Percentiles rank a stretch among this genome's conserved stretches.
Evolutionary conservation across 257 asterid species (phyloP).

Genomic region (Pogostemon cablin): DNA sequence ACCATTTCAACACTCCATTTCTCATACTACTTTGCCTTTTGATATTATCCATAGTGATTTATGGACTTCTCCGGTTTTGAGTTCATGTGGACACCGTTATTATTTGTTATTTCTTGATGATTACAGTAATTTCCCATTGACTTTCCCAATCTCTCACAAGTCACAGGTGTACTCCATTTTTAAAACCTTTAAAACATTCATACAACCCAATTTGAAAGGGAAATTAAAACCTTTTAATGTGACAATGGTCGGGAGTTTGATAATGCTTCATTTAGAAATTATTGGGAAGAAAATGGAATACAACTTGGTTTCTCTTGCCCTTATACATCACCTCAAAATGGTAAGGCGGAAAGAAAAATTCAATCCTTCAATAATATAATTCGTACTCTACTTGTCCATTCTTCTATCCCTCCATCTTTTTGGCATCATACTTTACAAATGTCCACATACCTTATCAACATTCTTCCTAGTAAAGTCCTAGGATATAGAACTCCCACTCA

Average conservation of each 20-base stretch:
- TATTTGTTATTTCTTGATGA: not conserved
- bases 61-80: not conserved
- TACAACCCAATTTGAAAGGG: not conserved
- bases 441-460: not conserved
- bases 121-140: not conserved
- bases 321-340: not conserved
- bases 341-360: not conserved
- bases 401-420: not conserved
- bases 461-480: not conserved
- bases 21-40: not conserved
- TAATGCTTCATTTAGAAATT: not conserved
- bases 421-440: not conserved
- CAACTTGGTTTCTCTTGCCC: not conserved
- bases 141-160: not conserved
- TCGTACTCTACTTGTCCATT: not conserved
- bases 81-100: not conserved
- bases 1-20: not conserved
- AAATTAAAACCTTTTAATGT: not conserved
- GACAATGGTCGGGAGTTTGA: not conserved
- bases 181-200: not conserved
- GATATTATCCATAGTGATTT: slow-evolving; percentile 16
- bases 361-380: not conserved
- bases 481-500: not conserved
- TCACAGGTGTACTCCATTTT: not conserved
- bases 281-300: not conserved